These are phyloP conservation scores for Lipomyces orientalis DNA, from an alignment of 805 yeast species.

Conservation along the genomic window DNA sequence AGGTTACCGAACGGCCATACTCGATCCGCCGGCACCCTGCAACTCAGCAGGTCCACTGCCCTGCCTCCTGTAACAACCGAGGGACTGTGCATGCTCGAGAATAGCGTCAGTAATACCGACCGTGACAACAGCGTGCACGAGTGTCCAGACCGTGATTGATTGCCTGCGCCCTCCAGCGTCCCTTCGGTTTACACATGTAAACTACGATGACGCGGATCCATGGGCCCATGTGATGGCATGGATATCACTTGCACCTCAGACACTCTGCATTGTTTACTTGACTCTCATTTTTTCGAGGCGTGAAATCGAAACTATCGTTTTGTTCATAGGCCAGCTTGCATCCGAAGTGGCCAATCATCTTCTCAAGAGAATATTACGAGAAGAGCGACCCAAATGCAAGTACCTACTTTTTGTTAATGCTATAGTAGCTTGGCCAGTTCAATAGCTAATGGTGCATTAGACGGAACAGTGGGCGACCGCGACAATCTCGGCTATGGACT, in stretches of 20 bases:
- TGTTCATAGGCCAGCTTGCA: slow-evolving; percentile 83
- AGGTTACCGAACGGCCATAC: too few relatives aligned
- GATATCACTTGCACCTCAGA: slow-evolving; percentile 80
- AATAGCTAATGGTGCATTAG: slow-evolving; percentile 3
- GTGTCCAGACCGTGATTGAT: neutral
- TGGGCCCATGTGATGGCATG: slow-evolving; percentile 69
- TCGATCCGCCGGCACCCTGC: too few relatives aligned
- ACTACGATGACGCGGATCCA: slow-evolving; percentile 71
- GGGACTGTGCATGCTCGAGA: neutral
- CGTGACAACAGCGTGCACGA: neutral
- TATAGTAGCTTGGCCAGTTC: neutral
- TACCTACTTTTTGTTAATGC: slow-evolving; percentile 31
- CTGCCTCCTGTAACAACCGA: neutral
- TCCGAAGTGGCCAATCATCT: slow-evolving; percentile 76
- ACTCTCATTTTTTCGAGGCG: slow-evolving; percentile 83
- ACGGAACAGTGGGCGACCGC: slow-evolving; percentile 6
- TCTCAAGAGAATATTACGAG: slow-evolving; percentile 65
- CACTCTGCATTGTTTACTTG: slow-evolving; percentile 74
- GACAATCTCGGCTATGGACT: slow-evolving; percentile 76
- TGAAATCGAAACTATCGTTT: slow-evolving; percentile 81
- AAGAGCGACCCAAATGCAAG: slow-evolving; percentile 67
- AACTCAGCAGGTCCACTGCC: too few relatives aligned
- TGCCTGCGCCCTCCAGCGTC: slow-evolving; percentile 22
- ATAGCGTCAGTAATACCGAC: neutral
- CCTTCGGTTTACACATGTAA: slow-evolving; percentile 84